These are phyloP conservation scores for Leucogyrophana mollusca DNA, from an alignment of 768 basidiomycete species.

Conservation along the genomic window DNA sequence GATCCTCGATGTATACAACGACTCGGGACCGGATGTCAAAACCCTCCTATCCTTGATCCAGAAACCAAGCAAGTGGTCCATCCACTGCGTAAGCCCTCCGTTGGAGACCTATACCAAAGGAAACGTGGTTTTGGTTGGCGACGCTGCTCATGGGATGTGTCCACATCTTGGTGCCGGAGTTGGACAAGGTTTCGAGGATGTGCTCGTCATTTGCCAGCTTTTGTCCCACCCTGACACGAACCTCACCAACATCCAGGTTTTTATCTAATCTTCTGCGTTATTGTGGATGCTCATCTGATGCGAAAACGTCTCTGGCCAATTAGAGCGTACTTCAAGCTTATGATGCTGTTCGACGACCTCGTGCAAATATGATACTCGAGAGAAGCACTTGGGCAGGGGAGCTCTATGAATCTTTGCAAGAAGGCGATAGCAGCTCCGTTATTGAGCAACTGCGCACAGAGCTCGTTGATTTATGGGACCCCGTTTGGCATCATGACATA, in stretches of 20 bases:
- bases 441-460: slow-evolving; percentile 31
- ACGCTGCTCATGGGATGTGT: slow-evolving; percentile 59
- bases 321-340: slow-evolving; percentile 50
- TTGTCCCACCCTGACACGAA: slow-evolving; percentile 43
- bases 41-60: slow-evolving; percentile 41
- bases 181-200: slow-evolving; percentile 61
- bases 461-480: slow-evolving; percentile 41
- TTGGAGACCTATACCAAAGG: slow-evolving; percentile 43
- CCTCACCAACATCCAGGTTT: slow-evolving; percentile 39
- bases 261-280: slow-evolving; percentile 4
- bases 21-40: slow-evolving; percentile 45
- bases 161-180: slow-evolving; percentile 60
- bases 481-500: slow-evolving; percentile 51
- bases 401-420: slow-evolving; percentile 32
- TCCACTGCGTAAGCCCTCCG: slow-evolving; percentile 48
- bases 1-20: slow-evolving; percentile 40
- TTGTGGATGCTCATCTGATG: neutral
- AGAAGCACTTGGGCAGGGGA: slow-evolving; percentile 41
- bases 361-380: slow-evolving; percentile 48
- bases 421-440: slow-evolving; percentile 28
- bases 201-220: slow-evolving; percentile 43
- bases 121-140: slow-evolving; percentile 51
- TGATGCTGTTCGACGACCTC: slow-evolving; percentile 41
- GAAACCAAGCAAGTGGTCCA: slow-evolving; percentile 49
- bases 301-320: neutral